phyloP scores from a whole-genome alignment of 805 yeast species.

The Teunomyces funiuensis region DNA sequence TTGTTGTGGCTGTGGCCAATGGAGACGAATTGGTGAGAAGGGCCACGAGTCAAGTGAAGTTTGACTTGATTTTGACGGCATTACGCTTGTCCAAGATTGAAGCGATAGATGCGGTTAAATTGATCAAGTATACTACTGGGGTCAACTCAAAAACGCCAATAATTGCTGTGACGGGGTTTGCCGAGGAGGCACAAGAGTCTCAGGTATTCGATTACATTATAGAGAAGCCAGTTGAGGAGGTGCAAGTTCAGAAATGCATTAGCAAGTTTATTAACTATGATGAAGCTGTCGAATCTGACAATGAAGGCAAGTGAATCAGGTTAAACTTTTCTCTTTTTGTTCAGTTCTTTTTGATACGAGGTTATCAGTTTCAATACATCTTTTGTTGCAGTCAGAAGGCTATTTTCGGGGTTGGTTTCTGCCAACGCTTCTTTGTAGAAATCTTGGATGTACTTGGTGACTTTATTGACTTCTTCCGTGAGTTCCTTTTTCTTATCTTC shows the following conservation, averaged over 20 bases:
- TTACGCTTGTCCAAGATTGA: constrained; percentile 64
- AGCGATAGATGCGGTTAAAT: constrained; percentile 73
- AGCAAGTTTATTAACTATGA: constrained; percentile 19
- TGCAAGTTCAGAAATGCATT: constrained; percentile 22
- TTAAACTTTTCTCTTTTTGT: constrained; percentile 2
- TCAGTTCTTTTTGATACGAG: neutral
- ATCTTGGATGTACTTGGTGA: neutral
- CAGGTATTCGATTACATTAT: constrained; percentile 65
- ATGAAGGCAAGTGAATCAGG: constrained; percentile 12
- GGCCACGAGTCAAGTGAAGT: constrained; percentile 78
- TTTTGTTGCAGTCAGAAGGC: neutral
- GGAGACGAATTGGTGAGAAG: constrained; percentile 83
- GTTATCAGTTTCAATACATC: constrained; percentile 1
- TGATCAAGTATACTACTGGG: constrained; percentile 73
- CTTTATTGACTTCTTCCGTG: neutral
- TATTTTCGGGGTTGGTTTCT: neutral
- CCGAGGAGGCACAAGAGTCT: constrained; percentile 59
- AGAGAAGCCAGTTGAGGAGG: constrained; percentile 61
- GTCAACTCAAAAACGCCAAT: constrained; percentile 77
- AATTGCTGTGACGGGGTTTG: constrained; percentile 70
- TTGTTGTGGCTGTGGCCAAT: constrained; percentile 70
- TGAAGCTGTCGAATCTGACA: constrained; percentile 30
- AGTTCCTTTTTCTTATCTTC: constrained; percentile 1
- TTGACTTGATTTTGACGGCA: constrained; percentile 81
- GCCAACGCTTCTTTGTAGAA: neutral